Evolutionary conservation across 129 eudicot species (phyloP).

Genomic region (Logfia minima): DNA sequence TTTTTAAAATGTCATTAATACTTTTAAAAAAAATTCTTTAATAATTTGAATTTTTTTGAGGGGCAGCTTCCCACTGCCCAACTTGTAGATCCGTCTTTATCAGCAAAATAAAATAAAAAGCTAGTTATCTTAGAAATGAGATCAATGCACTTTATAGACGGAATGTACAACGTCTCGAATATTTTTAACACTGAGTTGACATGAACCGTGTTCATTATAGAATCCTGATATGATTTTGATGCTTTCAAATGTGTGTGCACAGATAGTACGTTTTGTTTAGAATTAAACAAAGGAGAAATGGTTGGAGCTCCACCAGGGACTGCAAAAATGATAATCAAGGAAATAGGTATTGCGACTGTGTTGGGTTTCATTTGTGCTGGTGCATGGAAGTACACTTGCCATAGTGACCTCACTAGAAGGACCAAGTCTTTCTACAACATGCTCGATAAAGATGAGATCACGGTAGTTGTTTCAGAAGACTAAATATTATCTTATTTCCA

Average conservation of each 20-base stretch:
- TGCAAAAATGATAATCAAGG: constrained; percentile 35
- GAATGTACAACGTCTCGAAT: too few relatives aligned
- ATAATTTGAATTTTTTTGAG: too few relatives aligned
- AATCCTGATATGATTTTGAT: neutral
- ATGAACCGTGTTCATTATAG: neutral
- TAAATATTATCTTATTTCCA: neutral
- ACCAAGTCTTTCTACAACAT: constrained; percentile 38
- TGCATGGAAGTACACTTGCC: constrained; percentile 29
- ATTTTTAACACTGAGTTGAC: neutral
- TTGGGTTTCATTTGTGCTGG: constrained; percentile 30
- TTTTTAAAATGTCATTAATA: too few relatives aligned
- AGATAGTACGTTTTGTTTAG: neutral
- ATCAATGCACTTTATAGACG: too few relatives aligned
- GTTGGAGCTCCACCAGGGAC: constrained; percentile 49
- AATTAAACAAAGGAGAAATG: constrained; percentile 13
- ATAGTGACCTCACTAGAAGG: constrained; percentile 21
- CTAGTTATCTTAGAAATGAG: too few relatives aligned
- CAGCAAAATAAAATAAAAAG: too few relatives aligned
- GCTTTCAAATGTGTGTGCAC: neutral
- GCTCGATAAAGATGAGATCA: constrained; percentile 41
- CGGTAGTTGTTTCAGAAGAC: constrained; percentile 34
- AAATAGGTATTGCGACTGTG: constrained; percentile 25
- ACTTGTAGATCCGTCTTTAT: too few relatives aligned
- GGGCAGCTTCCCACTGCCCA: too few relatives aligned
- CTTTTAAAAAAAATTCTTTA: too few relatives aligned